Conservation (phyloP, 441 rosid species). For the Codiaeum variegatum region DNA sequence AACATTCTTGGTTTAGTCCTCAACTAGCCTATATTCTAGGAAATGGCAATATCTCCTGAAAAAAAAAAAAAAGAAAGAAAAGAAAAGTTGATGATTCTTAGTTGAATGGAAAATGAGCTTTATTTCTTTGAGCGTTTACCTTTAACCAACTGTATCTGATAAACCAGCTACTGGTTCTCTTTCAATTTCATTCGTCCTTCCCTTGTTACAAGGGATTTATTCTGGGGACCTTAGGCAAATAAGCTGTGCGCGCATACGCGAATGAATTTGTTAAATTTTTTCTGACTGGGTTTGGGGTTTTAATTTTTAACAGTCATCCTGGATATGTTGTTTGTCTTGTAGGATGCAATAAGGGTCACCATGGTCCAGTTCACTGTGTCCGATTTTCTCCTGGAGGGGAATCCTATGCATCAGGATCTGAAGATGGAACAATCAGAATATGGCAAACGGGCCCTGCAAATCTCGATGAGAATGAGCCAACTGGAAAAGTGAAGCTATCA, state of each 20-base stretch:
- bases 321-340: conserved; percentile 12
- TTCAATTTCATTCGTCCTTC: neutral
- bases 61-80: neutral
- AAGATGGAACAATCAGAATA: conserved; percentile 94
- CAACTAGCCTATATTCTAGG: neutral
- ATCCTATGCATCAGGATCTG: conserved; percentile 94
- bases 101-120: neutral
- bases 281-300: neutral
- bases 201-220: neutral
- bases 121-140: neutral
- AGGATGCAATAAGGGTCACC: conserved; percentile 99
- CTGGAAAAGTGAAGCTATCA: conserved; percentile 55
- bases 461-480: conserved; percentile 44
- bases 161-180: neutral
- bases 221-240: neutral
- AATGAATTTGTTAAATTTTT: neutral
- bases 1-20: neutral
- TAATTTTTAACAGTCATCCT: neutral
- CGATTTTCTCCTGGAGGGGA: conserved; percentile 93
- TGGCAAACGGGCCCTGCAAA: conserved; percentile 69
- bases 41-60: neutral
- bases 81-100: neutral
- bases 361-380: conserved; percentile 91
- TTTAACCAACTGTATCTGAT: neutral
- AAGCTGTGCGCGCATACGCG: neutral